Percentiles rank a stretch among this genome's conserved stretches.
Conservation (phyloP, 177 flowering plant genomes). For the Telopea speciosissima region DNA sequence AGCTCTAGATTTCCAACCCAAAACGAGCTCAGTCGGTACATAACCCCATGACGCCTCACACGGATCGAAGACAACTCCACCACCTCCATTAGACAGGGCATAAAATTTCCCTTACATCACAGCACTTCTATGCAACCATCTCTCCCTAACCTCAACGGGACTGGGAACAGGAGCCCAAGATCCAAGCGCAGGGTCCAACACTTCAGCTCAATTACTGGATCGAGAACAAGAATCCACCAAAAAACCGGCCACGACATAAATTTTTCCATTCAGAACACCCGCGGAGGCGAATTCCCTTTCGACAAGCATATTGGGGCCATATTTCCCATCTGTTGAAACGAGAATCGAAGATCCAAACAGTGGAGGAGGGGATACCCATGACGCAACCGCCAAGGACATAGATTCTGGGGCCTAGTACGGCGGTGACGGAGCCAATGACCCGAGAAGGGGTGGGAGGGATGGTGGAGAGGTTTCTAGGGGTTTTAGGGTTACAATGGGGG, state of each 20-base stretch:
- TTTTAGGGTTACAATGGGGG: background rate
- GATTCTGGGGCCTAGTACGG: conserved; percentile 28
- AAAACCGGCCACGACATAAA: conserved; percentile 51
- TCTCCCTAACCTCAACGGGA: conserved; percentile 33
- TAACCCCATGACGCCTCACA: conserved; percentile 32
- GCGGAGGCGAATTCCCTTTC: conserved; percentile 52
- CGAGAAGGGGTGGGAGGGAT: conserved; percentile 29
- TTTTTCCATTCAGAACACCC: conserved; percentile 35
- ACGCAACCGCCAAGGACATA: conserved; percentile 58
- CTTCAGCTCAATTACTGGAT: conserved; percentile 51
- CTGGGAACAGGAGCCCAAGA: conserved; percentile 37
- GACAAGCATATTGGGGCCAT: conserved; percentile 48
- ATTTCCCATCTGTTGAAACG: conserved; percentile 31
- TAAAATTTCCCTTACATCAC: conserved; percentile 37
- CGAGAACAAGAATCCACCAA: conserved; percentile 21
- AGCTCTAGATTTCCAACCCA: conserved; percentile 63
- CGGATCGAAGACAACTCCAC: conserved; percentile 31
- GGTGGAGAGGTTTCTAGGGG: conserved; percentile 16
- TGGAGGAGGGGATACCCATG: conserved; percentile 37
- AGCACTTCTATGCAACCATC: conserved; percentile 56
- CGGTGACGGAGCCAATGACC: conserved; percentile 37
- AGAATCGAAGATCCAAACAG: no score
- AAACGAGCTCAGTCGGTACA: conserved; percentile 37
- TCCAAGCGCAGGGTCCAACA: conserved; percentile 34
- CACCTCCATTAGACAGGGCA: conserved; percentile 56